Base-by-base conservation (phyloP, 129 eudicot species). In the Pseudognaphalium luteoalbum region DNA sequence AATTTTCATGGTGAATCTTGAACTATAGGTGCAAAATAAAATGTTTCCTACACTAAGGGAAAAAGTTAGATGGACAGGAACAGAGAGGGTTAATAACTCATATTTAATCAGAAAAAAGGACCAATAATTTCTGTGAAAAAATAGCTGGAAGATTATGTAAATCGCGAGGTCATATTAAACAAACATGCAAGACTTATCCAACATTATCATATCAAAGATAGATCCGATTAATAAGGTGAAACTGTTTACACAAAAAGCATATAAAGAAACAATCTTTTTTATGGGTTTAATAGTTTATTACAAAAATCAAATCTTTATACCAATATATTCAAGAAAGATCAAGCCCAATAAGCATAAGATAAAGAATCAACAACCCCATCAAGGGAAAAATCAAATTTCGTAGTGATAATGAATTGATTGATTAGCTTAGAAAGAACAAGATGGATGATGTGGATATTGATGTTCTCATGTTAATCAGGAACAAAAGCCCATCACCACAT, bases 101-200 rank as follows among this genome's bases (percentile, higher is more conserved):
- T 10, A 11, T 56, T 56, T 56, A 6, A 20, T 21, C 61, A 57
- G 25, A 17, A 58, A 76, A 76, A 0, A 72, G 78, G 61, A 64
- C 69, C 69, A 73, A 73, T 21, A 30, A 58, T 73, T 80, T 73
- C 44, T 59, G 83, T 67, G 79, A 80, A 78, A 56, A 63, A 58
- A 64, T 67, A 12, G 70, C 56, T 80, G 79, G 83, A 56, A 73
- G 75, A 74, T 73, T 79, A 80, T 73, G 80, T 66, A 70, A 73
- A 66, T 80, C 79, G 74, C 83, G 80, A 80, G 79, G 71, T 51
- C 75, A 74, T 73, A 73, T n/a, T 72, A 72, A 72, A 65, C 52
- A 73, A 73, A 80, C 78, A 65, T 65, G 61, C 78, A n/a, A n/a
- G n/a, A n/a, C n/a, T n/a, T n/a, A n/a, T n/a, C n/a, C n/a, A 72